Conservation (phyloP, 345 rosid species). For the Alliaria petiolata region DNA sequence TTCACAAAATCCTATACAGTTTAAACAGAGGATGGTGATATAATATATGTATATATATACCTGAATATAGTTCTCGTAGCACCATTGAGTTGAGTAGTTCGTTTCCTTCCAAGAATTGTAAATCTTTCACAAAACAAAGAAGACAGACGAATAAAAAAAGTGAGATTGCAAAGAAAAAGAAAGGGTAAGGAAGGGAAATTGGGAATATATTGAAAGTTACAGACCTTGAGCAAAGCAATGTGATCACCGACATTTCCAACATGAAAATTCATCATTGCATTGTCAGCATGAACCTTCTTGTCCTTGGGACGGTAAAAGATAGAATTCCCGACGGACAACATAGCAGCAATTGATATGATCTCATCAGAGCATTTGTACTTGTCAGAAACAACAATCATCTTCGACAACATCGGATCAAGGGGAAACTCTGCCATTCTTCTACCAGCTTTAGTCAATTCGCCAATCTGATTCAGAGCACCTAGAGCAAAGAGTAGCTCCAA, state of each 20-base stretch:
- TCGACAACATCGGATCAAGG: conserved; percentile 77
- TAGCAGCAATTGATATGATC: conserved; percentile 71
- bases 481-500: conserved; percentile 69
- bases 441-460: conserved; percentile 84
- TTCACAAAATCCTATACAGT: not conserved
- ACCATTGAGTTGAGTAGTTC: conserved; percentile 87
- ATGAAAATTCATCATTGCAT: conserved; percentile 79
- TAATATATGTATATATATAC: too few relatives aligned
- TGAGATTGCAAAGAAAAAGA: not conserved
- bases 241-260: conserved; percentile 81
- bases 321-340: conserved; percentile 87
- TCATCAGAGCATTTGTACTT: conserved; percentile 79
- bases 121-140: conserved; percentile 42
- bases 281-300: conserved; percentile 86
- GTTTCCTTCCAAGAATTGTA: conserved; percentile 86
- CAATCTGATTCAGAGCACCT: conserved; percentile 77
- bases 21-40: not conserved
- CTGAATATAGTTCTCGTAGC: conserved; percentile 90
- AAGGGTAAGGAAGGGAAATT: not conserved
- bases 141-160: not conserved
- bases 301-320: conserved; percentile 88
- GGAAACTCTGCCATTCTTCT: conserved; percentile 90
- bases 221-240: conserved; percentile 69
- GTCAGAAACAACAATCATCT: conserved; percentile 82
- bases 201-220: not conserved